These are phyloP conservation scores for Acrocalymma vagum DNA, from an alignment of 2,329 filamentous ascomycete genomes.

Conservation along the genomic window DNA sequence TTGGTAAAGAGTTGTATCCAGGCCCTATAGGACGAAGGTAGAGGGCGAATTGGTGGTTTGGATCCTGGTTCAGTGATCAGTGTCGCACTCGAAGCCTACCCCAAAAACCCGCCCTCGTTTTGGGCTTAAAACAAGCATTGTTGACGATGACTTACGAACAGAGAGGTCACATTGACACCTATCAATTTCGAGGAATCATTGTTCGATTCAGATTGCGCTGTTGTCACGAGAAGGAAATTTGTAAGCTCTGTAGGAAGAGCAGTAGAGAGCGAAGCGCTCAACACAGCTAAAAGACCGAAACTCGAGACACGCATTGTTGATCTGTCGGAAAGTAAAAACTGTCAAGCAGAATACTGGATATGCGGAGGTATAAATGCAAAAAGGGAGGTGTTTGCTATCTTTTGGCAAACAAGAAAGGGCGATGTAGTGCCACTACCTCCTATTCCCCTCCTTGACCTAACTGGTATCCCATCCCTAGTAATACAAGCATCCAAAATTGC, in stretches of 20 bases:
- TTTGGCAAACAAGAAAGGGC: too few relatives aligned
- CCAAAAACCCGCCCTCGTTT: too few relatives aligned
- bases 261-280: constrained; percentile 8
- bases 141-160: constrained; percentile 40
- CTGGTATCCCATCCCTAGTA: too few relatives aligned
- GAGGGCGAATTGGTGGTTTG: constrained; percentile 42
- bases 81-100: too few relatives aligned
- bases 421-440: too few relatives aligned
- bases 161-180: constrained; percentile 47
- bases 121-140: too few relatives aligned
- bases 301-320: constrained; percentile 23
- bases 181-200: constrained; percentile 41
- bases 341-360: too few relatives aligned
- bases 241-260: constrained; percentile 24
- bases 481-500: too few relatives aligned
- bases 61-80: constrained; percentile 27
- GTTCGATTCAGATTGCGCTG: constrained; percentile 32
- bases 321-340: too few relatives aligned
- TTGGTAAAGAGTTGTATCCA: constrained; percentile 49
- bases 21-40: constrained; percentile 48
- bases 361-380: too few relatives aligned
- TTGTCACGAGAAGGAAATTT: constrained; percentile 52
- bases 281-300: constrained; percentile 10
- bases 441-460: too few relatives aligned
- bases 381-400: too few relatives aligned